phyloP scores from a whole-genome alignment of 306 rosid species.

The Vachellia collinsii region DNA sequence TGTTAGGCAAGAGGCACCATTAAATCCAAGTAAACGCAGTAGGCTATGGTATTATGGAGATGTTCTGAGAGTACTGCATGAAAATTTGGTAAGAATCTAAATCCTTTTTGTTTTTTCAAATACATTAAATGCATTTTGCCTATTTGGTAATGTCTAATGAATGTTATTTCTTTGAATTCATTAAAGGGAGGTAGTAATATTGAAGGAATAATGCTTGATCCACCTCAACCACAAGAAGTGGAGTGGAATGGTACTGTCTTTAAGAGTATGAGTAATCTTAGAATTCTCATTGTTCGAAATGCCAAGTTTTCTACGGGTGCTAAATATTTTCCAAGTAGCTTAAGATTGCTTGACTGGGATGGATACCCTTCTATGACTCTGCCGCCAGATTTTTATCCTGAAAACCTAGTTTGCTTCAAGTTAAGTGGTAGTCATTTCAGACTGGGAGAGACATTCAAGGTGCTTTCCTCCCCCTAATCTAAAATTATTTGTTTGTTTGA shows the following conservation, averaged over 20 bases:
- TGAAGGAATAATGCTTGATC: background rate
- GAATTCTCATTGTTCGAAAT: background rate
- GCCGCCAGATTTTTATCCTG: background rate
- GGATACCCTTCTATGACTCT: background rate
- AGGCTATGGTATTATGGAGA: background rate
- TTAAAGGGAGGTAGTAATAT: background rate
- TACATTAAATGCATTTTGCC: background rate
- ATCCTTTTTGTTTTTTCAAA: background rate
- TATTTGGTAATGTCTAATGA: background rate
- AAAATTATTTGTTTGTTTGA: background rate
- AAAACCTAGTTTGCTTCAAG: background rate
- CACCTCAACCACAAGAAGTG: background rate
- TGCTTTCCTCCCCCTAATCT: background rate
- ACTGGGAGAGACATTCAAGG: background rate
- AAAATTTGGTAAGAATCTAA: background rate
- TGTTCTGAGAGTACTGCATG: background rate
- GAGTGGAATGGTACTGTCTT: background rate
- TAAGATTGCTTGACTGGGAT: background rate
- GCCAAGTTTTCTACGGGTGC: background rate
- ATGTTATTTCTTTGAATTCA: background rate
- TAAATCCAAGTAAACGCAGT: background rate
- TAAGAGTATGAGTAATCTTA: background rate
- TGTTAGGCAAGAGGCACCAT: background rate
- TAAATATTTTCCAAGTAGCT: background rate
- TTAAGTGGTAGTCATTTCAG: background rate